Conservation (phyloP, 371 early-diverging fungal genomes). For the Apophysomyces sp. region DNA sequence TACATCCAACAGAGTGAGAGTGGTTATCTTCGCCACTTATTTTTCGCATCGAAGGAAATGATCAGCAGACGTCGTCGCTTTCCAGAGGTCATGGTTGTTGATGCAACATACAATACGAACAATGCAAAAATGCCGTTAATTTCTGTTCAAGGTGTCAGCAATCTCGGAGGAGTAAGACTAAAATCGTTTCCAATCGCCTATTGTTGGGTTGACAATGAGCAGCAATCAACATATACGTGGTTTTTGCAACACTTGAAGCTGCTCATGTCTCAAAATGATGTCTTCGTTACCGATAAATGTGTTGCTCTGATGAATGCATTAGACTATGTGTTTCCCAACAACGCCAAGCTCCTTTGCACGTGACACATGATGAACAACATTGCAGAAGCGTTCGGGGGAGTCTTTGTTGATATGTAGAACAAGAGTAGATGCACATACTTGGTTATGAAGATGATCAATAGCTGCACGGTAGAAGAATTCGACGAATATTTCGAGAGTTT, state of each 20-base stretch:
- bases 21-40: background rate
- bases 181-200: slow-evolving; percentile 7
- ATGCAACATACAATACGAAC: slow-evolving; percentile 13
- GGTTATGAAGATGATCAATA: background rate
- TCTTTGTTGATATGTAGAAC: background rate
- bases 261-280: background rate
- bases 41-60: background rate
- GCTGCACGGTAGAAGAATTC: background rate
- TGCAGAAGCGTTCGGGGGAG: background rate
- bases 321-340: background rate
- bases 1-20: background rate
- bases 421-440: background rate
- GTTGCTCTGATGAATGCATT: slow-evolving; percentile 3
- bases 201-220: slow-evolving; percentile 5
- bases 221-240: slow-evolving; percentile 1
- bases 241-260: background rate
- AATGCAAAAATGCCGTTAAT: background rate
- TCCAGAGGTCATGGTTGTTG: slow-evolving; percentile 1
- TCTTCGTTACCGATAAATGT: slow-evolving; percentile 1
- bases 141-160: background rate
- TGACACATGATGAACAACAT: background rate
- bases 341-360: background rate
- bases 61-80: background rate
- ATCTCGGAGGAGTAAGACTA: background rate
- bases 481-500: background rate